Evolutionary conservation across 768 basidiomycete genomes (phyloP), one percentile per base, ranked within the genome.

Genomic region (Omphalotus guepiniiformis): DNA sequence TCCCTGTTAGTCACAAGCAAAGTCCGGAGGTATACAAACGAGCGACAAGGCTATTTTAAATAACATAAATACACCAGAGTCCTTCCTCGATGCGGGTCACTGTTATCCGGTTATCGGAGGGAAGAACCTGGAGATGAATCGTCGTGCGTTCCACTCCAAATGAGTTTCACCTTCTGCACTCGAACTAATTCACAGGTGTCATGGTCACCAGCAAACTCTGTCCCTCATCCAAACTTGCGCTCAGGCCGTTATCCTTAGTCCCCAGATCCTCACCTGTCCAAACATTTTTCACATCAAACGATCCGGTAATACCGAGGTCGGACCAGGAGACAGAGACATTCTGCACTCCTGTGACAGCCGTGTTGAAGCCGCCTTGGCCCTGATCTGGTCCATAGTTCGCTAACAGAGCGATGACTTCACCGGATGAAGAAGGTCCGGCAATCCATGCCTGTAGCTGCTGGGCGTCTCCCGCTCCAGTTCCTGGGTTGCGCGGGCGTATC

Each of bases 361-460:
- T 42, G 5, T 37, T 26, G 16, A 49, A 49, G 12, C 40, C 48
- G 15, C 48, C 48, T 25, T 42, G 29, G 9, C 48, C 48, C 30
- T 29, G 48, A 18, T 49, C 48, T 11, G 48, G 48, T 2, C 48
- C 48, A 28, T 42, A 43, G 32, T 49, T 49, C 6, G 48, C 40
- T 11, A 49, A 25, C 8, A 49, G 16, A 19, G 43, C 48, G 25
- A 49, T 28, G 22, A 32, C 48, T 27, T 42, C 37, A 7, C 40
- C 41, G n/a, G 26, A n/a, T 7, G 25, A 13, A 43, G 35, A 34
- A 29, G 48, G 48, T 6, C 48, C 48, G 4, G 38, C 48, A 9
- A 49, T 32, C 48, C 48, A 49, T 6, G 48, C 41, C 21, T 49
- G 48, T 3, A 49, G 41, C 30, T 49, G 48, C 19, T 38, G 32